These are phyloP conservation scores for Lippia alba DNA, from an alignment of 305 asterid species.

Conservation along the genomic window DNA sequence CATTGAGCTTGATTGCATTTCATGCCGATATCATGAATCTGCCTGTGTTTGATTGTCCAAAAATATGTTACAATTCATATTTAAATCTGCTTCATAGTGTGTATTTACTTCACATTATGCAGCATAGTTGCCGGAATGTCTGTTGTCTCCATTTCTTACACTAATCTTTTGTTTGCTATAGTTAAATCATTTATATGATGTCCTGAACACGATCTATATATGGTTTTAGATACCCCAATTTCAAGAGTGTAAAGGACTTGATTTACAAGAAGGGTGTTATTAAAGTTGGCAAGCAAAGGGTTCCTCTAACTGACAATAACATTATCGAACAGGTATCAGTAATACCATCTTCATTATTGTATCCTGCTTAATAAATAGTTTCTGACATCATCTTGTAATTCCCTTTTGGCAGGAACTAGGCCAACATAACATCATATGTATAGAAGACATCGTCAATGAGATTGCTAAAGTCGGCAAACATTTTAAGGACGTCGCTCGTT, in stretches of 20 bases:
- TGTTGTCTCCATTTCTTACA: too few species aligned
- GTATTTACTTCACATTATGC: too few species aligned
- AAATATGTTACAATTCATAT: too few species aligned
- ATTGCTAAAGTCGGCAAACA: conserved; percentile 68
- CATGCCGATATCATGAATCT: neutral
- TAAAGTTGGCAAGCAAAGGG: conserved; percentile 61
- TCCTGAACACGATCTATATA: neutral
- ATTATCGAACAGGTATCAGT: conserved; percentile 75
- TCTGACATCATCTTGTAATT: conserved; percentile 1
- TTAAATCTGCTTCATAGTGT: too few species aligned
- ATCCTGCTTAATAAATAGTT: neutral
- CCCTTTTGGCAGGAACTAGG: conserved; percentile 67
- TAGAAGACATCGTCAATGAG: conserved; percentile 88
- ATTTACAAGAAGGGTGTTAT: conserved; percentile 88
- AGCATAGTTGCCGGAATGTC: too few species aligned
- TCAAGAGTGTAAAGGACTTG: conserved; percentile 89
- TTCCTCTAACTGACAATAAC: conserved; percentile 88
- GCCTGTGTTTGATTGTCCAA: neutral
- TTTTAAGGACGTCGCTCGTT: conserved; percentile 64
- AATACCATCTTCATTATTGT: neutral
- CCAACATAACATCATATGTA: conserved; percentile 68
- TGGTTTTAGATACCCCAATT: conserved; percentile 74
- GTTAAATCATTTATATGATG: neutral
- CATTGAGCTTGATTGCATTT: conserved; percentile 2
- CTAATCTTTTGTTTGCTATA: neutral